Conservation (phyloP, 2,329 filamentous ascomycete genomes). For the Phaeosphaeriaceae sp. region DNA sequence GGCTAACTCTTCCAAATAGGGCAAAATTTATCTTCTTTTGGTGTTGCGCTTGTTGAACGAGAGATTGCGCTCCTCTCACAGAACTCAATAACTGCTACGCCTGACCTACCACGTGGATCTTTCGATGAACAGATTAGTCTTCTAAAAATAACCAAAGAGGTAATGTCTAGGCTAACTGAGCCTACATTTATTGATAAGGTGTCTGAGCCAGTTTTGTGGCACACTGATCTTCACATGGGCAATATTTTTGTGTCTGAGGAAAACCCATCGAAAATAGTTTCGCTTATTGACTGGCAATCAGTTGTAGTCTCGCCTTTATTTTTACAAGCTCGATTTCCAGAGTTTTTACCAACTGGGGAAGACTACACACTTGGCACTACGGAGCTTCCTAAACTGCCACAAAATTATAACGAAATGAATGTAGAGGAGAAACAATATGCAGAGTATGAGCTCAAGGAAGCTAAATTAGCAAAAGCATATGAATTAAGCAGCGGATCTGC, state of each 20-base stretch:
- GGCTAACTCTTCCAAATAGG: slow-evolving; percentile 20
- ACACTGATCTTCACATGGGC: slow-evolving; percentile 50
- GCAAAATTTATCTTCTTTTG: slow-evolving; percentile 23
- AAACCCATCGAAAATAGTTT: slow-evolving; percentile 21
- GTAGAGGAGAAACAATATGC: slow-evolving; percentile 6
- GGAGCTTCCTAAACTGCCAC: slow-evolving; percentile 11
- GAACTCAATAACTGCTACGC: not conserved
- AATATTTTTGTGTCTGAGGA: slow-evolving; percentile 41
- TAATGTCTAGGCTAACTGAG: slow-evolving; percentile 14
- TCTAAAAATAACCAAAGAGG: slow-evolving; percentile 17
- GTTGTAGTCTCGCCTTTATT: slow-evolving; percentile 25
- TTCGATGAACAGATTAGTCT: slow-evolving; percentile 17
- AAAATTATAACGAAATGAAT: slow-evolving; percentile 15
- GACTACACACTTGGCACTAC: slow-evolving; percentile 15
- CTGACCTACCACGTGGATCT: slow-evolving; percentile 14
- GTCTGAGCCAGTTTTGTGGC: slow-evolving; percentile 17
- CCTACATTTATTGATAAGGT: slow-evolving; percentile 8
- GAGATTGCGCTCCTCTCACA: slow-evolving; percentile 16
- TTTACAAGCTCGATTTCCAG: slow-evolving; percentile 26
- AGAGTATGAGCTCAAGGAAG: slow-evolving; percentile 7
- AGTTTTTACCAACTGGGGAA: slow-evolving; percentile 19
- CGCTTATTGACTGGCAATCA: slow-evolving; percentile 34
- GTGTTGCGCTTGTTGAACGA: slow-evolving; percentile 24
- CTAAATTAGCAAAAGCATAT: slow-evolving; percentile 36
- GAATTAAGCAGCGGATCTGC: slow-evolving; percentile 34